Conservation (phyloP, 2,329 filamentous ascomycete species). For the Ophiostoma novo-ulmi region DNA sequence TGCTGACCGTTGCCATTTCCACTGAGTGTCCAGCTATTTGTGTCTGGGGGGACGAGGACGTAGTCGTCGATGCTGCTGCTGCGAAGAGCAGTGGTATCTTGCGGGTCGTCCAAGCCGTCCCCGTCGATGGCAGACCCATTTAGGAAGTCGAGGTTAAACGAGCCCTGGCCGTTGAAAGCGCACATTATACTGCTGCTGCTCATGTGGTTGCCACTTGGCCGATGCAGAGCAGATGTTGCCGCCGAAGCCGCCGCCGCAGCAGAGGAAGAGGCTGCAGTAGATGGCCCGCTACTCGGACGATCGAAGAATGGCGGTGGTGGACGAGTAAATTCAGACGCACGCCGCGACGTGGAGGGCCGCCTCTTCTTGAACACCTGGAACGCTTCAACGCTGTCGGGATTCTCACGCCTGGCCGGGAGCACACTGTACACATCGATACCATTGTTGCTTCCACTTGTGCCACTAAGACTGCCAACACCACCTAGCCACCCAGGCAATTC, state of each 20-base stretch:
- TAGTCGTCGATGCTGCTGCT: background rate
- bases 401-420: constrained; percentile 34
- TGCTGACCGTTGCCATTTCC: background rate
- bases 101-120: constrained; percentile 10
- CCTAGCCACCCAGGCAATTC: background rate
- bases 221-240: background rate
- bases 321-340: background rate
- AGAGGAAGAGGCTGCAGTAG: background rate
- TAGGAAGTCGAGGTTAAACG: constrained; percentile 33
- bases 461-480: background rate
- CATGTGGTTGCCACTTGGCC: background rate
- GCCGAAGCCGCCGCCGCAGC: too few relatives aligned
- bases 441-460: constrained; percentile 5
- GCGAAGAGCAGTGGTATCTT: background rate
- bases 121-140: constrained; percentile 31
- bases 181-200: background rate
- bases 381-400: constrained; percentile 28
- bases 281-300: background rate
- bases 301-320: background rate
- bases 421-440: constrained; percentile 28
- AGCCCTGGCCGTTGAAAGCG: background rate
- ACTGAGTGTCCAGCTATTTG: background rate
- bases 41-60: background rate
- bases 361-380: background rate
- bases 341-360: background rate